Percentiles rank a stretch among this genome's conserved stretches.
Conservation (phyloP, 345 rosid species). For the Gossypium turneri region DNA sequence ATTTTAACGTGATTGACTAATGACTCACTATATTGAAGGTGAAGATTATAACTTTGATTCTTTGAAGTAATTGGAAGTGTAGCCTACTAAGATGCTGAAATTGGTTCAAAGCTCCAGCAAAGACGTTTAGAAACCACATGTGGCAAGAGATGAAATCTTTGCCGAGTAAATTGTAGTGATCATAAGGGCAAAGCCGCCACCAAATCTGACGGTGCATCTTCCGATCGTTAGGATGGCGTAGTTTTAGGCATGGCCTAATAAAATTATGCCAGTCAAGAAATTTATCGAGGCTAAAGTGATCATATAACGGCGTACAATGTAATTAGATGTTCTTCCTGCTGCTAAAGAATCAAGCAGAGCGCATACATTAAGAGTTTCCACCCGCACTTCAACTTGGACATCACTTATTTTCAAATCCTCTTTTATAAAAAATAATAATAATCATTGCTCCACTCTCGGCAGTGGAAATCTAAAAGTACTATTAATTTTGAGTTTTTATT, state of each 20-base stretch:
- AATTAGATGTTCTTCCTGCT: slow-evolving; percentile 84
- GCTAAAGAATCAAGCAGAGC: slow-evolving; percentile 64
- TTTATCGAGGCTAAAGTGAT: slow-evolving; percentile 57
- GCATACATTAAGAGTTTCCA: slow-evolving; percentile 73
- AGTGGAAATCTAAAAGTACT: too few relatives aligned
- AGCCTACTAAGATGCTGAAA: slow-evolving; percentile 67
- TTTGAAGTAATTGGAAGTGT: slow-evolving; percentile 49
- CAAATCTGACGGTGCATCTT: slow-evolving; percentile 73
- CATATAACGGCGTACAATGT: slow-evolving; percentile 81
- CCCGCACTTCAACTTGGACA: slow-evolving; percentile 58
- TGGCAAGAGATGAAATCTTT: slow-evolving; percentile 59
- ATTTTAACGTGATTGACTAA: too few relatives aligned
- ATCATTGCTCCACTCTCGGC: slow-evolving; percentile 77
- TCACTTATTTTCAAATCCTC: slow-evolving; percentile 69
- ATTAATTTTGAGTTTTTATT: too few relatives aligned
- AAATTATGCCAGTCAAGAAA: slow-evolving; percentile 62
- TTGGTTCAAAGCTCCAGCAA: slow-evolving; percentile 77
- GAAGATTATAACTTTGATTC: too few relatives aligned
- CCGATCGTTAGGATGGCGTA: slow-evolving; percentile 56
- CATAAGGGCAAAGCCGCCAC: slow-evolving; percentile 85
- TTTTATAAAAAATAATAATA: slow-evolving; percentile 49
- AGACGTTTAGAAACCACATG: slow-evolving; percentile 63
- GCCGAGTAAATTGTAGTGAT: slow-evolving; percentile 85
- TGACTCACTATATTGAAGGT: too few relatives aligned
- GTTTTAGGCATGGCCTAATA: slow-evolving; percentile 77